phyloP scores from a whole-genome alignment of 2,329 filamentous ascomycete species.

The Epichloe gansuensis region DNA sequence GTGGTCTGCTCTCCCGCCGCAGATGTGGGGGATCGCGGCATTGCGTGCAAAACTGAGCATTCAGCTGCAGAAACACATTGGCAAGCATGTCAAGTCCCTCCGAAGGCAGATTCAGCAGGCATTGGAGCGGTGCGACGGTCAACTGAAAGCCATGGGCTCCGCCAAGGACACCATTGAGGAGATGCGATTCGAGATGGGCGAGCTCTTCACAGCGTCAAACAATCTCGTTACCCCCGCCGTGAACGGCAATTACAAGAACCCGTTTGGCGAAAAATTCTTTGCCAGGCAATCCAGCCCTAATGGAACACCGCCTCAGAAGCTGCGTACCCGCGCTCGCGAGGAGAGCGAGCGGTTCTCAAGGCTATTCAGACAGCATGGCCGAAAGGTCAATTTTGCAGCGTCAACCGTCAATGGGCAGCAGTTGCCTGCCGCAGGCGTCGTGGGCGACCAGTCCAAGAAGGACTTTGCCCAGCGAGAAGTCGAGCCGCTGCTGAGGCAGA shows the following conservation, averaged over 20 bases:
- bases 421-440: conserved; percentile 18
- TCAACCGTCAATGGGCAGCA: conserved; percentile 5
- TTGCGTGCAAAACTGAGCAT: conserved; percentile 35
- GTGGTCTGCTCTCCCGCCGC: conserved; percentile 33
- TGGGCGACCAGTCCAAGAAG: conserved; percentile 28
- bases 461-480: conserved; percentile 36
- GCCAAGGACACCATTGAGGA: conserved; percentile 39
- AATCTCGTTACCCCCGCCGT: conserved; percentile 41
- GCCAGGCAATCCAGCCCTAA: conserved; percentile 34
- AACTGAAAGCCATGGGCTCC: conserved; percentile 36
- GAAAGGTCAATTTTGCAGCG: conserved; percentile 32
- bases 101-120: conserved; percentile 38
- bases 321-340: conserved; percentile 36
- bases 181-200: conserved; percentile 40
- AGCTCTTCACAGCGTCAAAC: conserved; percentile 38
- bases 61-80: conserved; percentile 39
- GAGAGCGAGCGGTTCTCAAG: conserved; percentile 38
- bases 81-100: conserved; percentile 36
- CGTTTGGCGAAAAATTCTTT: conserved; percentile 38
- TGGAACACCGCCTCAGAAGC: conserved; percentile 37
- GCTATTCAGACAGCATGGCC: conserved; percentile 35
- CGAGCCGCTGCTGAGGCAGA: conserved; percentile 35
- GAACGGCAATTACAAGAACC: conserved; percentile 43
- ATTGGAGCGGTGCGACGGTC: conserved; percentile 33
- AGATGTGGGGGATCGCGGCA: conserved; percentile 33